These are phyloP conservation scores for Solanum dulcamara DNA, from an alignment of 257 asterid genomes.

Conservation along the genomic window DNA sequence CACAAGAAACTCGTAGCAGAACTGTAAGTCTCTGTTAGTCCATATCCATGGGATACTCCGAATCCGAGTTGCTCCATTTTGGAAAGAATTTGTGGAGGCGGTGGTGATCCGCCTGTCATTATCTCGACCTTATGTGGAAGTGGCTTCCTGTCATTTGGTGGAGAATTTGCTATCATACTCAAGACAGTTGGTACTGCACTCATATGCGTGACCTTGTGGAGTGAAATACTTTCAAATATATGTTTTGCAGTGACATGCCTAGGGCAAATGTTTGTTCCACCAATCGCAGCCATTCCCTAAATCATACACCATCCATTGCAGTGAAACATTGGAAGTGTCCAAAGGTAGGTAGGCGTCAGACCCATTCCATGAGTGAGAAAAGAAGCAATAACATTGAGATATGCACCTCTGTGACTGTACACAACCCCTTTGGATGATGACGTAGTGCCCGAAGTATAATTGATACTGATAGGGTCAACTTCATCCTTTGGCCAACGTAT, in stretches of 20 bases:
- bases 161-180: constrained; percentile 14
- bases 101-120: constrained; percentile 21
- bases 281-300: constrained; percentile 24
- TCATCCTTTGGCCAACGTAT: constrained; percentile 16
- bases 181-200: constrained; percentile 22
- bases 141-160: neutral
- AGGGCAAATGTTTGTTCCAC: constrained; percentile 22
- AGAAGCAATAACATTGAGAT: constrained; percentile 12
- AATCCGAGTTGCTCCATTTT: constrained; percentile 23
- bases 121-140: constrained; percentile 17
- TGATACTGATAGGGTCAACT: constrained; percentile 13
- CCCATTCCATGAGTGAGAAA: constrained; percentile 8
- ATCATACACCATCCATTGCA: constrained; percentile 26
- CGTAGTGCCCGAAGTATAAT: neutral
- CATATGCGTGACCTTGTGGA: constrained; percentile 23
- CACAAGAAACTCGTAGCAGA: constrained; percentile 15
- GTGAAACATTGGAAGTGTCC: constrained; percentile 33
- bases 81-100: constrained; percentile 14
- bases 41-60: constrained; percentile 17
- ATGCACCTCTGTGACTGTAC: constrained; percentile 3
- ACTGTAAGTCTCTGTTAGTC: constrained; percentile 24
- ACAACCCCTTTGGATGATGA: neutral
- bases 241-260: constrained; percentile 8
- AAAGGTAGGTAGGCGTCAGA: constrained; percentile 13
- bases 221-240: constrained; percentile 10